Conservation (phyloP, 768 basidiomycete species). For the Xerocomellus chrysenteron region DNA sequence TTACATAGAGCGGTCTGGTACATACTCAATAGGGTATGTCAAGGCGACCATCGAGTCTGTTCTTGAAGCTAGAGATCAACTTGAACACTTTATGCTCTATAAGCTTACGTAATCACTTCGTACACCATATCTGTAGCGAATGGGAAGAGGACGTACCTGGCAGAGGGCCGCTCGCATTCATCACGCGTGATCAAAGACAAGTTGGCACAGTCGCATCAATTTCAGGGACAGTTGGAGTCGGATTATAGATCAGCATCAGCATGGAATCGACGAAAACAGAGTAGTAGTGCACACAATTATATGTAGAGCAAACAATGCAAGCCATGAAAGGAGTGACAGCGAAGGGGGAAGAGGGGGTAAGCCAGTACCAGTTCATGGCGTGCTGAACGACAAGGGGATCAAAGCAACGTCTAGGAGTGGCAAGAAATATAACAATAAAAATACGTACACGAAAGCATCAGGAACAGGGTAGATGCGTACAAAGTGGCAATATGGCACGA, state of each 20-base stretch:
- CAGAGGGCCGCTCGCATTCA: neutral
- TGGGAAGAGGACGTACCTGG: neutral
- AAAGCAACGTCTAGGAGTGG: constrained; percentile 1
- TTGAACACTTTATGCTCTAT: too few relatives aligned
- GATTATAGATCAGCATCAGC: neutral
- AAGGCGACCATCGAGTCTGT: too few relatives aligned
- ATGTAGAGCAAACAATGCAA: neutral
- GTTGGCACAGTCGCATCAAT: neutral
- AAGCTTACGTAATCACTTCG: too few relatives aligned
- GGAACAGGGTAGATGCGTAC: constrained; percentile 9
- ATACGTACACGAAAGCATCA: constrained; percentile 15
- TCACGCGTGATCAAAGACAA: neutral
- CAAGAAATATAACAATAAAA: constrained; percentile 10
- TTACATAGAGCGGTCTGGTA: too few relatives aligned
- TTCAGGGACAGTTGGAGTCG: neutral
- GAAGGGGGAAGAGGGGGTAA: constrained; percentile 6
- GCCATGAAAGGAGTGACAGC: constrained; percentile 16
- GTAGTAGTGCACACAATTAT: constrained; percentile 10
- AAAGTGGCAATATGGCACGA: neutral
- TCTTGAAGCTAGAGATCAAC: too few relatives aligned
- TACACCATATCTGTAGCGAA: too few relatives aligned
- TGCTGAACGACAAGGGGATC: constrained; percentile 4
- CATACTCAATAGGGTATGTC: too few relatives aligned
- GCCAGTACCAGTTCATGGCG: constrained; percentile 18
- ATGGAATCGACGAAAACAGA: constrained; percentile 5